phyloP scores from a whole-genome alignment of 2,329 filamentous ascomycete species.

The Colletotrichum liriopes region DNA sequence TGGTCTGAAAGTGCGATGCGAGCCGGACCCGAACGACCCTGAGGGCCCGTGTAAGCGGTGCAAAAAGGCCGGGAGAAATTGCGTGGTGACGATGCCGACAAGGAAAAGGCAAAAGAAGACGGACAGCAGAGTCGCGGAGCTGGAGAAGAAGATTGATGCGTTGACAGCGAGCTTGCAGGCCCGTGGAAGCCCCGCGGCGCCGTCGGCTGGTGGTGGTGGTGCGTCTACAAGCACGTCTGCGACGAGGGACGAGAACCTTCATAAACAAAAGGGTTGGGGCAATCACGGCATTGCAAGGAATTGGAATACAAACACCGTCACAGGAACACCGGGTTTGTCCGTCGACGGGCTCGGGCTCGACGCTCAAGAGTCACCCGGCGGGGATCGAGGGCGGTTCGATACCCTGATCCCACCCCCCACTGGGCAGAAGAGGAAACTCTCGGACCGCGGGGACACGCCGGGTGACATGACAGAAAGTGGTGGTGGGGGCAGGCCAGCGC shows the following conservation, averaged over 20 bases:
- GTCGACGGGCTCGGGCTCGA: background rate
- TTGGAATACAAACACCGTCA: slow-evolving; percentile 5
- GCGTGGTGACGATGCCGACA: slow-evolving; percentile 81
- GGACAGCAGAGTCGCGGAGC: slow-evolving; percentile 88
- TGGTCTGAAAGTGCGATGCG: slow-evolving; percentile 87
- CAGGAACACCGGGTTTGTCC: background rate
- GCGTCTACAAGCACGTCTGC: background rate
- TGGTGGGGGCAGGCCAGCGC: slow-evolving; percentile 29
- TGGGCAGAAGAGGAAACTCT: slow-evolving; percentile 52
- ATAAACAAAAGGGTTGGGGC: slow-evolving; percentile 37
- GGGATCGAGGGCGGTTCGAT: slow-evolving; percentile 23
- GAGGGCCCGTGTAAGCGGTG: slow-evolving; percentile 82
- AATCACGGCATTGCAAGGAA: slow-evolving; percentile 23
- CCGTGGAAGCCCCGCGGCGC: slow-evolving; percentile 46
- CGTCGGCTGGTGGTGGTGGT: slow-evolving; percentile 44
- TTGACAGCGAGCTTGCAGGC: slow-evolving; percentile 85
- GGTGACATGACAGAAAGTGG: slow-evolving; percentile 14
- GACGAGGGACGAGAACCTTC: slow-evolving; percentile 20
- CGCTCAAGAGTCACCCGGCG: slow-evolving; percentile 21
- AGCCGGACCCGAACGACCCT: slow-evolving; percentile 76
- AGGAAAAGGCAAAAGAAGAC: slow-evolving; percentile 93
- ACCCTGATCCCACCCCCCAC: background rate
- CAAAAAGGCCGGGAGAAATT: slow-evolving; percentile 83
- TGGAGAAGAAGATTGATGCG: slow-evolving; percentile 94
- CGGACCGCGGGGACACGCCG: slow-evolving; percentile 44